Evolutionary conservation across 768 basidiomycete genomes (phyloP).

Genomic region (Scleroderma citrinum): DNA sequence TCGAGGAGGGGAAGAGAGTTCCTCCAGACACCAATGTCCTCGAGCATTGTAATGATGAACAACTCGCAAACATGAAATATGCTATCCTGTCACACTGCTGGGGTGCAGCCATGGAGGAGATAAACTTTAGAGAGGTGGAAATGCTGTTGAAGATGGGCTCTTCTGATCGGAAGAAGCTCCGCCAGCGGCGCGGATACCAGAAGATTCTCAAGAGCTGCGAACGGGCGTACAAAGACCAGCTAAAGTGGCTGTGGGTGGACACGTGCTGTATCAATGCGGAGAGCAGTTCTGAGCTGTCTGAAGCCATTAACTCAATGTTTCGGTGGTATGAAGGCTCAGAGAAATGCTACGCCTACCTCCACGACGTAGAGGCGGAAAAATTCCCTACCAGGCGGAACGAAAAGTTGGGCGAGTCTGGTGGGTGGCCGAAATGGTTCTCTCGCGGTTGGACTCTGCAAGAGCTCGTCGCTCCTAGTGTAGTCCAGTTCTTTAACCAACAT

Average conservation of each 20-base stretch:
- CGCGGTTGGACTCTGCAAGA: conserved; percentile 1
- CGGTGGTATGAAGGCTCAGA: background rate
- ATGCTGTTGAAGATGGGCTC: background rate
- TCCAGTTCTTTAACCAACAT: background rate
- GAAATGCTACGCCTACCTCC: background rate
- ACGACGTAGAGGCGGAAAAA: background rate
- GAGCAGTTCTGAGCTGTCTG: background rate
- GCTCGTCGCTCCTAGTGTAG: background rate
- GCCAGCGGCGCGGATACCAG: background rate
- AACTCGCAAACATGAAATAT: background rate
- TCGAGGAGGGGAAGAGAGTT: background rate
- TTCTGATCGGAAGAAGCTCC: background rate
- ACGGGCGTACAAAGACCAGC: background rate
- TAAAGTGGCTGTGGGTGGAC: background rate
- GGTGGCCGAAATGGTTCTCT: conserved; percentile 1
- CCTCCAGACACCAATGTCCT: background rate
- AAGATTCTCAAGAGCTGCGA: background rate
- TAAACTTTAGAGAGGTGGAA: background rate
- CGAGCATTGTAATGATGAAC: background rate
- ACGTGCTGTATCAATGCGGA: background rate
- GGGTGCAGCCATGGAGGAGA: background rate
- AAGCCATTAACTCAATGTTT: background rate
- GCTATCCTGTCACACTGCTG: background rate
- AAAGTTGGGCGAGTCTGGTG: background rate
- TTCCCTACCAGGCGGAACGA: background rate